A percentile compares a stretch with the other conserved stretches of the same genome.
Conservation (phyloP, 495 filamentous ascomycete genomes). For the Pyronema domesticum region DNA sequence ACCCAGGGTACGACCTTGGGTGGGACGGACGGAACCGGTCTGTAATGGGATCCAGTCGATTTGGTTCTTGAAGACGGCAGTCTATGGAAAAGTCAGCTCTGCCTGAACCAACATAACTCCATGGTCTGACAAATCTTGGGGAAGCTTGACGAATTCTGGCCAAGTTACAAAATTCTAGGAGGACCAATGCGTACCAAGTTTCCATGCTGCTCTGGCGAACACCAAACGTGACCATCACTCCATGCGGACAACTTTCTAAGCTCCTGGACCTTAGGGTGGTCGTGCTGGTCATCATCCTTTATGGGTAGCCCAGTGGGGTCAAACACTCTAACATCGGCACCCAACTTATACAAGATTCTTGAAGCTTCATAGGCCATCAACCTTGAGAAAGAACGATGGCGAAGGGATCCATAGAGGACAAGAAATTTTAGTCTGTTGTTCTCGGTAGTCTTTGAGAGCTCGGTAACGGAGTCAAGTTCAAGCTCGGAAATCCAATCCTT, state of each 20-base stretch:
- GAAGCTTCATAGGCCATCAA: conserved; percentile 44
- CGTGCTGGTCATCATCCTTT: conserved; percentile 42
- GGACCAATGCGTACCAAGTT: conserved; percentile 34
- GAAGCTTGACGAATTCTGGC: not conserved
- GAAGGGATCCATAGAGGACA: conserved; percentile 46
- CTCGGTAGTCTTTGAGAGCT: conserved; percentile 33
- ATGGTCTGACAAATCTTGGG: not conserved
- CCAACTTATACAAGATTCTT: conserved; percentile 46
- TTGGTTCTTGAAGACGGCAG: conserved; percentile 57
- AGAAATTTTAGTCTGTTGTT: conserved; percentile 38
- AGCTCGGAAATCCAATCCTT: conserved; percentile 39
- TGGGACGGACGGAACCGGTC: conserved; percentile 46
- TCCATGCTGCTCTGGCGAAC: conserved; percentile 53
- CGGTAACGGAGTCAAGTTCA: conserved; percentile 37
- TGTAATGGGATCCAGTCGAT: conserved; percentile 58
- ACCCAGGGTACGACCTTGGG: conserved; percentile 48
- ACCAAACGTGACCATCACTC: conserved; percentile 57
- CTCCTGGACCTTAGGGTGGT: conserved; percentile 47
- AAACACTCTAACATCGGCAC: conserved; percentile 51
- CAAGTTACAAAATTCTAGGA: not conserved
- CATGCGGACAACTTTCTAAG: conserved; percentile 43
- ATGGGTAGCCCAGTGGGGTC: conserved; percentile 43
- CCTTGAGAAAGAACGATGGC: conserved; percentile 40
- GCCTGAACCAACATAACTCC: not conserved
- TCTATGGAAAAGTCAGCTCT: conserved; percentile 25